Evolutionary conservation across 768 basidiomycete species (phyloP).

Genomic region (Coprinopsis strossmayeri): DNA sequence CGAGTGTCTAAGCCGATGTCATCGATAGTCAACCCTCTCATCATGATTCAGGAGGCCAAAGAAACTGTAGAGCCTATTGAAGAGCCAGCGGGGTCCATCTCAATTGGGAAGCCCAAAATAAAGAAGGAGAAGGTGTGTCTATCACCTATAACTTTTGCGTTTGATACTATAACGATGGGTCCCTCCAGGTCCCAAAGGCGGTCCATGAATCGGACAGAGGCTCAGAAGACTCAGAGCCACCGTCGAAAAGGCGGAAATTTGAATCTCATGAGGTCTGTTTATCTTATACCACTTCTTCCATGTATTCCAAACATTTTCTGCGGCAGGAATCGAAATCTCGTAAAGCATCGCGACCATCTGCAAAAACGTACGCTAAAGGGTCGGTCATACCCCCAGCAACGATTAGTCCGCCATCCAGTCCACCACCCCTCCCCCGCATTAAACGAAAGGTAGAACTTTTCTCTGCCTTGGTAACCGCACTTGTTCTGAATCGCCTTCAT

Average conservation of each 20-base stretch:
- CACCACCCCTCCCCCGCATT: neutral
- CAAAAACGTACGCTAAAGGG: too few relatives aligned
- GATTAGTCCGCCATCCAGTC: neutral
- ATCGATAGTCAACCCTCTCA: neutral
- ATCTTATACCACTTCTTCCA: neutral
- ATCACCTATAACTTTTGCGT: neutral
- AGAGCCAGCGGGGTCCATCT: neutral
- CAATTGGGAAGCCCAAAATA: neutral
- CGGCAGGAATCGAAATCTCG: neutral
- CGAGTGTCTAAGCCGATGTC: too few relatives aligned
- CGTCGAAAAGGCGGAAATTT: neutral
- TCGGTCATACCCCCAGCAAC: too few relatives aligned
- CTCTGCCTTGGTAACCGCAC: neutral
- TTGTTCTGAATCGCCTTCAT: neutral
- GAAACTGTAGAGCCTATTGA: neutral
- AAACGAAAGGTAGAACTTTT: neutral
- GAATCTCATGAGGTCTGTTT: neutral
- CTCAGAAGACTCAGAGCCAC: neutral
- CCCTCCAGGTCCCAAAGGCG: neutral
- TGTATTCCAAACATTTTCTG: neutral
- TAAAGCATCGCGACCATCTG: neutral
- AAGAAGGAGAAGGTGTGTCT: neutral
- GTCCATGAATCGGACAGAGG: constrained; percentile 1
- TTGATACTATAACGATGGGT: neutral
- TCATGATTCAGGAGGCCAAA: neutral